phyloP scores from a whole-genome alignment of 2,329 filamentous ascomycete species.

The Didymella sp. region DNA sequence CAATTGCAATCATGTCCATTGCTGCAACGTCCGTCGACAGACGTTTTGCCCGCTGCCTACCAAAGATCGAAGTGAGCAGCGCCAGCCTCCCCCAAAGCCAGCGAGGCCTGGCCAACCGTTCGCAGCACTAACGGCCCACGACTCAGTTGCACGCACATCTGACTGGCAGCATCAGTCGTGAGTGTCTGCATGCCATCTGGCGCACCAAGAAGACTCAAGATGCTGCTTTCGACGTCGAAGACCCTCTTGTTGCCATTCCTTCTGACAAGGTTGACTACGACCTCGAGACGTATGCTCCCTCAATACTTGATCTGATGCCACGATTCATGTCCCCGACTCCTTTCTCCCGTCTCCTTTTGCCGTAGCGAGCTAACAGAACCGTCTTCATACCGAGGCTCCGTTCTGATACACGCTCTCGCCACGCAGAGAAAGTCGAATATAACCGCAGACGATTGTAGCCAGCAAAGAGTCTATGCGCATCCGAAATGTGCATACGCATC shows the following conservation, averaged over 20 bases:
- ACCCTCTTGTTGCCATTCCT: conserved; percentile 74
- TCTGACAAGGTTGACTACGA: conserved; percentile 74
- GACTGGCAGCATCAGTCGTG: conserved; percentile 76
- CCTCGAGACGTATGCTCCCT: conserved; percentile 65
- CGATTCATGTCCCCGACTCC: conserved; percentile 16
- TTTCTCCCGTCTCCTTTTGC: conserved; percentile 13
- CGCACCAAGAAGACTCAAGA: conserved; percentile 60
- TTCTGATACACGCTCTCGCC: conserved; percentile 12
- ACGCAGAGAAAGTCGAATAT: not conserved
- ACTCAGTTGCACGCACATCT: conserved; percentile 79
- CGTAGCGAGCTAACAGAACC: conserved; percentile 2
- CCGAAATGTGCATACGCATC: too few species aligned
- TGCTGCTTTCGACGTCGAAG: conserved; percentile 64
- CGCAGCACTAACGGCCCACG: conserved; percentile 36
- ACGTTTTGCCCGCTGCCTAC: conserved; percentile 47
- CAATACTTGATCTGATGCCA: conserved; percentile 3
- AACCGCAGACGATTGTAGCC: not conserved
- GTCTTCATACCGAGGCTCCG: conserved; percentile 10
- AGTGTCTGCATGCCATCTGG: conserved; percentile 79
- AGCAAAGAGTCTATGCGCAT: too few species aligned
- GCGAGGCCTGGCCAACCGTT: conserved; percentile 36
- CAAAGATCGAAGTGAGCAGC: conserved; percentile 54
- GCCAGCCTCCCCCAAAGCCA: conserved; percentile 27
- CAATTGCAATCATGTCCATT: conserved; percentile 22
- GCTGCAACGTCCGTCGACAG: conserved; percentile 25